Conservation (phyloP, 2,329 filamentous ascomycete genomes). For the Orbilia javanica region DNA sequence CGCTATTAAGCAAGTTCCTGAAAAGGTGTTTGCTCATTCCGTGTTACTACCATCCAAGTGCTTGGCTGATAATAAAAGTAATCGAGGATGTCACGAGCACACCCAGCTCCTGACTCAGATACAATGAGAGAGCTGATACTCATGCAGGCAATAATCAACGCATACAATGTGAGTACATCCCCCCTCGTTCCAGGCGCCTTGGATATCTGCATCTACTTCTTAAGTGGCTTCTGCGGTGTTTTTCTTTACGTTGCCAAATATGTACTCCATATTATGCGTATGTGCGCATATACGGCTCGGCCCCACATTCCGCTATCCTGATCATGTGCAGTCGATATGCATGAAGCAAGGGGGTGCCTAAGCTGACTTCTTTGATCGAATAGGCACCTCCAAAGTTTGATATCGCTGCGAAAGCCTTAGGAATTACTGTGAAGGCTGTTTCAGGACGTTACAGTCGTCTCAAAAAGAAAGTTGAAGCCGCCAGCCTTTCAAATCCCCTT, state of each 20-base stretch:
- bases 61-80: constrained; percentile 1
- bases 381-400: constrained; percentile 50
- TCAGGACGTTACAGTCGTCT: constrained; percentile 38
- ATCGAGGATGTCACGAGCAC: constrained; percentile 32
- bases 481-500: constrained; percentile 14
- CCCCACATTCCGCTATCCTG: constrained; percentile 19
- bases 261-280: background rate
- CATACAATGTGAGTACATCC: constrained; percentile 40
- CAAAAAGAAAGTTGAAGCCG: constrained; percentile 48
- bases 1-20: background rate
- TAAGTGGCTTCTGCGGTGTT: background rate
- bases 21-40: background rate
- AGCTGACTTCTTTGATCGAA: background rate
- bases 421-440: constrained; percentile 27
- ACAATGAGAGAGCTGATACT: constrained; percentile 50
- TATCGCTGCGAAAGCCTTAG: constrained; percentile 36
- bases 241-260: background rate
- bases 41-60: background rate
- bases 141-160: constrained; percentile 54
- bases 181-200: background rate
- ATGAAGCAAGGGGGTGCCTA: constrained; percentile 8
- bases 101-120: constrained; percentile 43
- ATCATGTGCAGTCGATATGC: constrained; percentile 12
- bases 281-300: constrained; percentile 2
- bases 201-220: background rate